These are phyloP conservation scores for Nepenthes mirabilis DNA, from an alignment of 148 eudicot genomes.

Conservation along the genomic window DNA sequence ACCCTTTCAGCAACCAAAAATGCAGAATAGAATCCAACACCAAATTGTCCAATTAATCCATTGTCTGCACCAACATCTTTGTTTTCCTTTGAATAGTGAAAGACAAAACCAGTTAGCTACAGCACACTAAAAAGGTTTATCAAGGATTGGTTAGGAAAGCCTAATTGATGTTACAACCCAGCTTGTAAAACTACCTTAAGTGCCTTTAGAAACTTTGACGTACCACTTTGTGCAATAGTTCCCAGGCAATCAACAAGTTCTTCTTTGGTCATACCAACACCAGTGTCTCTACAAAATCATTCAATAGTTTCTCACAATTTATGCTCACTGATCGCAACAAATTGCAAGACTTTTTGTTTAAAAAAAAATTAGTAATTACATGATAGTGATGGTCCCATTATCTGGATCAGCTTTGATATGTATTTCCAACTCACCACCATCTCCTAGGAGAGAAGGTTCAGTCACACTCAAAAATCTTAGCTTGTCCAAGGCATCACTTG, in stretches of 20 bases:
- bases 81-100: slow-evolving; percentile 51
- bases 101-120: slow-evolving; percentile 3
- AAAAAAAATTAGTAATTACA: slow-evolving; percentile 22
- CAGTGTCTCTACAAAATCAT: no score
- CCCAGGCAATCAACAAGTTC: slow-evolving; percentile 96
- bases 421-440: slow-evolving; percentile 77
- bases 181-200: slow-evolving; percentile 42
- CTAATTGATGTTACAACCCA: background rate
- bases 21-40: slow-evolving; percentile 98
- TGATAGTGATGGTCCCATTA: slow-evolving; percentile 83
- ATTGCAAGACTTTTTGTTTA: no score
- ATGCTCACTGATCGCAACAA: no score
- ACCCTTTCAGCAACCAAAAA: slow-evolving; percentile 97
- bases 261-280: no score
- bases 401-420: slow-evolving; percentile 90
- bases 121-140: background rate
- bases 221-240: slow-evolving; percentile 99
- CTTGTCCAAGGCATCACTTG: no score
- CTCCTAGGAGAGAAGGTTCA: slow-evolving; percentile 87
- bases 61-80: slow-evolving; percentile 82
- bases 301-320: no score
- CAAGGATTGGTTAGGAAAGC: background rate
- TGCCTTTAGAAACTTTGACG: slow-evolving; percentile 81
- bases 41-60: slow-evolving; percentile 94
- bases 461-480: slow-evolving; percentile 92